A percentile compares a stretch with the other conserved stretches of the same genome.
Evolutionary conservation across 495 filamentous ascomycete species (phyloP).

Genomic region (Podospora pseudopauciseta): DNA sequence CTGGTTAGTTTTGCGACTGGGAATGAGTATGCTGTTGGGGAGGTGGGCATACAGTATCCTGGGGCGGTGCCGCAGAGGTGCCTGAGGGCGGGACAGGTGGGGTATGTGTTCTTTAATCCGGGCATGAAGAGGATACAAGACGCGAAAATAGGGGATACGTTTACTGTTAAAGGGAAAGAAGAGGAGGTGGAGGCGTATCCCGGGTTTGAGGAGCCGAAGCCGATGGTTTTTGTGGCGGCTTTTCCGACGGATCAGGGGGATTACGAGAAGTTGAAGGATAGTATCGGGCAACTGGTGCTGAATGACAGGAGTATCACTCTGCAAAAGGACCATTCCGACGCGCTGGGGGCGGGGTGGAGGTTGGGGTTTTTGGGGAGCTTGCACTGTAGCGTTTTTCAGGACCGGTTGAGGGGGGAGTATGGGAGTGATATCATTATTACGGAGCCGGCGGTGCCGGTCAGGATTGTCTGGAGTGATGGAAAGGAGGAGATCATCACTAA

Average conservation of each 20-base stretch:
- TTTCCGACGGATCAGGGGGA: constrained; percentile 88
- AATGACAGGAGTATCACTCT: constrained; percentile 94
- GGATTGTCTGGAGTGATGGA: constrained; percentile 72
- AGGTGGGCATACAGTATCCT: constrained; percentile 96
- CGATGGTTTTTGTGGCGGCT: constrained; percentile 97
- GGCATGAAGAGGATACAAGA: constrained; percentile 96
- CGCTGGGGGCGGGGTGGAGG: constrained; percentile 88
- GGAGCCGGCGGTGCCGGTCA: constrained; percentile 89
- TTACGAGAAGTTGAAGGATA: constrained; percentile 85
- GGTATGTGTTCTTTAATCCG: constrained; percentile 94
- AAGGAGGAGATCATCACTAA: constrained; percentile 70
- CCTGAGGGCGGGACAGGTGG: constrained; percentile 88
- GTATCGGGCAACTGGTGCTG: constrained; percentile 86
- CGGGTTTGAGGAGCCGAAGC: constrained; percentile 95
- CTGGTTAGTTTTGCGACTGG: constrained; percentile 81
- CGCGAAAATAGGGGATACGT: constrained; percentile 93
- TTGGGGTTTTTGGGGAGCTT: constrained; percentile 93
- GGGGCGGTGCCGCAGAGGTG: constrained; percentile 73
- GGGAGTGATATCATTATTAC: constrained; percentile 96
- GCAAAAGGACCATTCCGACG: constrained; percentile 89
- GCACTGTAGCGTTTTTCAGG: constrained; percentile 97
- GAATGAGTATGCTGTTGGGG: constrained; percentile 84
- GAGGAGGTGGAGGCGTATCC: constrained; percentile 73
- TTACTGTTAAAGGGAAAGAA: constrained; percentile 78
- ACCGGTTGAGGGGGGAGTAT: constrained; percentile 91